phyloP scores from a whole-genome alignment of 345 rosid species.

The Gynandropsis gynandra region DNA sequence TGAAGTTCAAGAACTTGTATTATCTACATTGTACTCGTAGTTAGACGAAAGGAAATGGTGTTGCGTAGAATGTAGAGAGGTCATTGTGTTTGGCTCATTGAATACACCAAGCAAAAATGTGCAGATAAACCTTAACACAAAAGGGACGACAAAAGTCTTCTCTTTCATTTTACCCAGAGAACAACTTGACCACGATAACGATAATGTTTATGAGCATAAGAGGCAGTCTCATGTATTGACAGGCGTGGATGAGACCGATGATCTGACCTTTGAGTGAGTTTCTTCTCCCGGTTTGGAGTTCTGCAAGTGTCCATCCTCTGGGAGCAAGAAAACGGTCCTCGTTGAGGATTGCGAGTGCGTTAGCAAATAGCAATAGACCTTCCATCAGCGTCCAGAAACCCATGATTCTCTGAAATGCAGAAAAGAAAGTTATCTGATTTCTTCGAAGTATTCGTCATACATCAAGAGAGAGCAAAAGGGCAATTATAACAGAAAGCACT shows the following conservation, averaged over 20 bases:
- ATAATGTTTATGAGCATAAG: slow-evolving; percentile 31
- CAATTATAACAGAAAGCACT: background rate
- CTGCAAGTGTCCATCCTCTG: slow-evolving; percentile 47
- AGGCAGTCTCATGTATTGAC: slow-evolving; percentile 32
- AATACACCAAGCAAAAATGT: too few relatives aligned
- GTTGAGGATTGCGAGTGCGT: slow-evolving; percentile 47
- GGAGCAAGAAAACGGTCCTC: slow-evolving; percentile 54
- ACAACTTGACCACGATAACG: slow-evolving; percentile 23
- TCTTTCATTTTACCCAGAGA: slow-evolving; percentile 21
- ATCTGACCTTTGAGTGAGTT: slow-evolving; percentile 36
- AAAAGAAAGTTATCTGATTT: too few relatives aligned
- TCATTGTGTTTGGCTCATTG: too few relatives aligned
- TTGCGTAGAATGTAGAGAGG: too few relatives aligned
- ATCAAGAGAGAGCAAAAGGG: background rate
- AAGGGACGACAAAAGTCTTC: background rate
- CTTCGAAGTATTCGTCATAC: background rate
- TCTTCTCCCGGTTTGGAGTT: slow-evolving; percentile 30
- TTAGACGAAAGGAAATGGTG: too few relatives aligned
- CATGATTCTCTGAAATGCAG: slow-evolving; percentile 23
- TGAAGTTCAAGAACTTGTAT: too few relatives aligned
- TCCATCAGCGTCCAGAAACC: slow-evolving; percentile 48
- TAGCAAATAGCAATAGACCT: slow-evolving; percentile 41
- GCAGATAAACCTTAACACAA: too few relatives aligned
- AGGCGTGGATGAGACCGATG: slow-evolving; percentile 32
- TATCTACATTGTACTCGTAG: too few relatives aligned